Base-by-base conservation (phyloP, 1,139 yeast genomes). In the Protomyces macrosporus region DNA sequence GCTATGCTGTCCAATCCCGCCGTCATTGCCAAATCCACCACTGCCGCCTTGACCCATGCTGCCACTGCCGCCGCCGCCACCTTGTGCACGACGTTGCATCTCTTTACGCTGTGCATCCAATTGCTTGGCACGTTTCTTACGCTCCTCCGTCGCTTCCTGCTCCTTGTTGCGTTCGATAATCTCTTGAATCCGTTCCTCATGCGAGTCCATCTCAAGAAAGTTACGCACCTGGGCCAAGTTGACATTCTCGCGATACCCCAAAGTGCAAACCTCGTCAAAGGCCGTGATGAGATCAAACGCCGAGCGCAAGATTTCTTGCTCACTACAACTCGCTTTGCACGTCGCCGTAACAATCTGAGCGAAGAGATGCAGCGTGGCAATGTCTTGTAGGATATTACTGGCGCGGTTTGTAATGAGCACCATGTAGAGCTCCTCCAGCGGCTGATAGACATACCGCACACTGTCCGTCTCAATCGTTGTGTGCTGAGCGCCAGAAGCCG, bases 121-220 rank as follows among this genome's bases (percentile, higher is more conserved):
- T 76, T 93, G 97, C 76, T 88, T 89, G 57, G 98, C 98, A 75
- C 90, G 86, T 76, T 95, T 88, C 78, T 91, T 93, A 76, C 98
- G 87, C 76, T 93, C 97, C 76, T 93, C 98, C 60, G 90, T 87
- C 53, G 98, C 98, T 76, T 93, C 98, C 73, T 90, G 80, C 77
- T 93, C 98, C 78, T 93, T 95, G 78, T 93, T 93, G 67, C 65
- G 85, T 76, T 93, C 98, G 72, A 95, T 93, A 73, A 93, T 91
- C 75, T 95, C 98, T 79, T 93, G 98, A 72, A 95, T 91, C 79
- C 90, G 91, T 77, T 95, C 99, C 77, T 95, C 98, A 73, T 93
- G 98, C 50, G 96, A 88, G 76, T 95, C 98, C 98, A 95, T 93
- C 74, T 90, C 95, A 77, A 95, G 80, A 77, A 89, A 93, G 14